Percentiles rank a stretch among this genome's conserved stretches.
Evolutionary conservation across 805 yeast genomes (phyloP).

Genomic region (Nakazawaea ishiwadae): DNA sequence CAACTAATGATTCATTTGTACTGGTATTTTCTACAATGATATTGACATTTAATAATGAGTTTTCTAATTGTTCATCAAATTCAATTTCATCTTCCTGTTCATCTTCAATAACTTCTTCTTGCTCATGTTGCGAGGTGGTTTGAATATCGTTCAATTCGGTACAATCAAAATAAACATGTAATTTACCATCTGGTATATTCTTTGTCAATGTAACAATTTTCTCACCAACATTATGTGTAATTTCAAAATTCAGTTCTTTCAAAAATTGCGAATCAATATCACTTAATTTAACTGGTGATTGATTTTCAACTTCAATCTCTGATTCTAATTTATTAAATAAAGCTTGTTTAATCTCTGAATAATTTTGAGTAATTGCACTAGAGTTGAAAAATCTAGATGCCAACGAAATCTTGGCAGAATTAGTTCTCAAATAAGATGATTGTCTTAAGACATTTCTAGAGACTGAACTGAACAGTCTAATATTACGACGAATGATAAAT

Average conservation of each 20-base stretch:
- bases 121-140: no score
- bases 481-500: neutral
- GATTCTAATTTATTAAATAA: slow-evolving; percentile 3
- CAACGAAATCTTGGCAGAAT: no score
- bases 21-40: slow-evolving; percentile 9
- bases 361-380: neutral
- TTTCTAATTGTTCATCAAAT: slow-evolving; percentile 6
- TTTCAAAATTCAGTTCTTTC: slow-evolving; percentile 3
- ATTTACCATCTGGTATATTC: slow-evolving; percentile 1
- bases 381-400: no score
- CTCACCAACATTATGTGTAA: slow-evolving; percentile 11
- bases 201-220: slow-evolving; percentile 12
- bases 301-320: slow-evolving; percentile 3
- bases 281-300: slow-evolving; percentile 2
- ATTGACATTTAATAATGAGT: slow-evolving; percentile 12
- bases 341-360: slow-evolving; percentile 1
- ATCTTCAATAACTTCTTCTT: no score
- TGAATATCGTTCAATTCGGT: slow-evolving; percentile 12
- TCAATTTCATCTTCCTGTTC: no score
- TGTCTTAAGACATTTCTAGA: neutral
- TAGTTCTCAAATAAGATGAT: no score
- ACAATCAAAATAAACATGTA: slow-evolving; percentile 13
- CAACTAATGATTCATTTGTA: slow-evolving; percentile 10
- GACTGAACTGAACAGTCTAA: neutral
- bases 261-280: slow-evolving; percentile 2